These are phyloP conservation scores for Verruconis gallopava DNA, from an alignment of 2,329 filamentous ascomycete species.

Conservation along the genomic window DNA sequence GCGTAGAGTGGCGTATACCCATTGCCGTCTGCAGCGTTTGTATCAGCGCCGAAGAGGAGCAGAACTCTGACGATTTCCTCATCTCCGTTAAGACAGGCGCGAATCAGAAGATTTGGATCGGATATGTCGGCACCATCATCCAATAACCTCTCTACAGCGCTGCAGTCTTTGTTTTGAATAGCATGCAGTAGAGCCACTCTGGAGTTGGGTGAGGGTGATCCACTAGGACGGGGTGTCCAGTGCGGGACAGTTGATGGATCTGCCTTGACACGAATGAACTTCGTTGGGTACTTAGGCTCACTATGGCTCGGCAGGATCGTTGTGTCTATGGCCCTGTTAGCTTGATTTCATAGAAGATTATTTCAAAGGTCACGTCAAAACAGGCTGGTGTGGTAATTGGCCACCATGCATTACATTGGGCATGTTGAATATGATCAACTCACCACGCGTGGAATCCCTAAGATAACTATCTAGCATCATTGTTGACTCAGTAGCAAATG, in stretches of 20 bases:
- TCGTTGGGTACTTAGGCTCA: constrained; percentile 23
- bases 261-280: constrained; percentile 36
- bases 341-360: too few relatives aligned
- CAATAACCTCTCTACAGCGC: constrained; percentile 43
- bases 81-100: constrained; percentile 40
- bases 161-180: constrained; percentile 13
- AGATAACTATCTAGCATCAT: constrained; percentile 18
- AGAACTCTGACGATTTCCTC: constrained; percentile 42
- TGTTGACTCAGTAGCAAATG: constrained; percentile 4
- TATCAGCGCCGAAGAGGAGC: constrained; percentile 44
- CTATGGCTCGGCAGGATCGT: too few relatives aligned
- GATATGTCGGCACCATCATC: constrained; percentile 40
- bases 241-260: constrained; percentile 32
- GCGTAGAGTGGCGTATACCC: constrained; percentile 36
- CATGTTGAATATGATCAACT: too few relatives aligned
- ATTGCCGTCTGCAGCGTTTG: constrained; percentile 38
- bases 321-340: too few relatives aligned
- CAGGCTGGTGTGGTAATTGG: too few relatives aligned
- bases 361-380: too few relatives aligned
- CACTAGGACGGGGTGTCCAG: constrained; percentile 29
- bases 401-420: too few relatives aligned
- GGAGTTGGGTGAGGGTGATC: background rate
- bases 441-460: constrained; percentile 20
- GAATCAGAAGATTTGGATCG: constrained; percentile 37
- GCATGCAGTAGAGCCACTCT: background rate